Base-by-base conservation (phyloP, 306 rosid species). In the Cucumis cinereus region DNA sequence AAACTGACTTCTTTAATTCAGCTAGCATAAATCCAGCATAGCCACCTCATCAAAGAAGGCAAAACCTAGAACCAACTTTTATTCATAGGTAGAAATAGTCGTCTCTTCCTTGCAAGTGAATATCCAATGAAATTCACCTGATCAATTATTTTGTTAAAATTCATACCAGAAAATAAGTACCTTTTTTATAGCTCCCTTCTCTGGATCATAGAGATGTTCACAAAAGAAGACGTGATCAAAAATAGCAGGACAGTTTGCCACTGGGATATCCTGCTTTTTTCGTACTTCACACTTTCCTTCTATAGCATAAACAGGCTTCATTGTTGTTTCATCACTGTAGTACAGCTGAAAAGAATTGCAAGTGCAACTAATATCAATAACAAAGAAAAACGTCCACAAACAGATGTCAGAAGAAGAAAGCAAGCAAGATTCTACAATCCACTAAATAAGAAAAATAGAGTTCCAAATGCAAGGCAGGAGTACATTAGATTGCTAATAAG, bases 201-300 rank as follows among this genome's bases (percentile, higher is more conserved):
- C 74, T 40, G 90, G 85, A 79, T 87, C 87, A 83, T 87, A 84
- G 30, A 87, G 53, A 77, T 55, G 82, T 63, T 87, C 88, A 47
- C 90, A 87, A 66, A 87, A 84, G 86, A 87, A 84, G 52, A 76
- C 50, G 69, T 84, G 88, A 79, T 84, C 83, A 30, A 84, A 87
- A 17, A 81, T 79, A 72, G 54, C 82, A 24, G 85, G 82, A 58
- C 63, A 74, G 59, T 76, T 75, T 26, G 79, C 77, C 23, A 6
- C 64, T 43, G 76, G 87, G 78, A 82, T 49, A 82, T 87, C 90
- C 60, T 28, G 76, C 84, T 67, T 84, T 78, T 81, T 84, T 61
- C 86, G 62, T 56, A 87, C 84, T 82, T 87, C 90, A 79, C 90
- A 87, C 75, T 79, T 87, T 28, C 85, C 85, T 79, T 84, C 85